Conservation (phyloP, 2,329 filamentous ascomycete species). For the Sporothrix luriei region DNA sequence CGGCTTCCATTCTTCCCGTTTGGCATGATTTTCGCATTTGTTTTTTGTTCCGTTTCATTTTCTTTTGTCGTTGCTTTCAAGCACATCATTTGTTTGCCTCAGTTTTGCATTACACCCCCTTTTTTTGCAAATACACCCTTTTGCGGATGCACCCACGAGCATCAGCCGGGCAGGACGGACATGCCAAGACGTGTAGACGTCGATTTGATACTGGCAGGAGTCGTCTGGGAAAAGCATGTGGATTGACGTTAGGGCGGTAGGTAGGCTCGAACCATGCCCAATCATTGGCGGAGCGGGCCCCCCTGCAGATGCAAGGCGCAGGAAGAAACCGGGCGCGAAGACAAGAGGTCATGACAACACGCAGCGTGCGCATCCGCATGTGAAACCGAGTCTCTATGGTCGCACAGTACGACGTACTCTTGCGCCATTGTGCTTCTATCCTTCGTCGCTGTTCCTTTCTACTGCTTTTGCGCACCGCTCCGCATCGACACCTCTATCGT, state of each 20-base stretch:
- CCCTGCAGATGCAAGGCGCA: slow-evolving; percentile 8
- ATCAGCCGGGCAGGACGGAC: not conserved
- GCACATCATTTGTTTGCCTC: slow-evolving; percentile 8
- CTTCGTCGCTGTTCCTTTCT: not conserved
- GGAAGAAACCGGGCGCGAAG: slow-evolving; percentile 4
- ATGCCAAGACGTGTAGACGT: not conserved
- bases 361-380: not conserved
- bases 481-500: no score
- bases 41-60: not conserved
- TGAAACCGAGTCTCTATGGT: not conserved
- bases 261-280: not conserved
- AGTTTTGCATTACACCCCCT: slow-evolving; percentile 1
- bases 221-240: slow-evolving; percentile 13
- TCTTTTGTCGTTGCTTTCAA: not conserved
- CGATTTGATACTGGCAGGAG: not conserved
- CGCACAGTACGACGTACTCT: not conserved
- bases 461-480: not conserved
- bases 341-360: not conserved
- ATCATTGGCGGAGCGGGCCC: slow-evolving; percentile 9
- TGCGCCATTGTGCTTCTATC: not conserved
- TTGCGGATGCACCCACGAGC: not conserved
- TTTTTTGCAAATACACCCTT: not conserved
- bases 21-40: slow-evolving; percentile 9
- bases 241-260: not conserved
- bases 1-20: slow-evolving; percentile 12